These are phyloP conservation scores for Naganishia albida DNA, from an alignment of 1,284 basidiomycete species.

Conservation along the genomic window DNA sequence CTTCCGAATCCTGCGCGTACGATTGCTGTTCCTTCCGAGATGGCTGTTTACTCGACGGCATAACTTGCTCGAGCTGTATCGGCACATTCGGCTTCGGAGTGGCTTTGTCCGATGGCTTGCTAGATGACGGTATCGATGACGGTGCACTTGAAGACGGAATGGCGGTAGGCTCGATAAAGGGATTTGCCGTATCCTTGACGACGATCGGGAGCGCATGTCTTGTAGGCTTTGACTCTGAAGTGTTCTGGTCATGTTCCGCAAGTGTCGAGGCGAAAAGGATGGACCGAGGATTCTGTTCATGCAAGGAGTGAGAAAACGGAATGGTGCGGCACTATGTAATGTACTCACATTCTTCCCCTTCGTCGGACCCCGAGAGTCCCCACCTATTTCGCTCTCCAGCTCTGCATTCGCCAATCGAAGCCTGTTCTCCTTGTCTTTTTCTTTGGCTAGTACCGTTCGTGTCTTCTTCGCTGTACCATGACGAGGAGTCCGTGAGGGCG, in stretches of 20 bases:
- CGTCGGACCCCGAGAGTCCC: background rate
- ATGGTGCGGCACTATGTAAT: too few species aligned
- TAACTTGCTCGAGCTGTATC: too few species aligned
- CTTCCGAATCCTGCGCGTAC: too few species aligned
- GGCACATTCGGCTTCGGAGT: background rate
- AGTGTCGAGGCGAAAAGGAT: constrained; percentile 14
- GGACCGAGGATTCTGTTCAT: background rate
- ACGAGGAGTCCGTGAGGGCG: constrained; percentile 46
- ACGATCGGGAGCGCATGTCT: background rate
- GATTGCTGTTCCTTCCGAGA: too few species aligned
- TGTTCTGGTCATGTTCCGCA: background rate
- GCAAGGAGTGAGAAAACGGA: background rate
- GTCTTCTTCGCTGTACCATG: constrained; percentile 51
- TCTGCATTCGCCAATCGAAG: constrained; percentile 42
- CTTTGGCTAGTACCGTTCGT: constrained; percentile 42
- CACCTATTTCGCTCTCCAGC: constrained; percentile 13
- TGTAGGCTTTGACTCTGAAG: background rate
- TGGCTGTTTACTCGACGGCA: too few species aligned
- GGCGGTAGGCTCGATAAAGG: constrained; percentile 8
- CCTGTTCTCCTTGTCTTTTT: constrained; percentile 44
- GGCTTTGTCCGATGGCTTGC: background rate
- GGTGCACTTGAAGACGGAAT: background rate
- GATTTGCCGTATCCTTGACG: constrained; percentile 11
- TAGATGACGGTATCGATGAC: background rate
- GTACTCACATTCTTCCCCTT: constrained; percentile 3